phyloP scores from a whole-genome alignment of 805 yeast species.

The Ascoidea asiatica region DNA sequence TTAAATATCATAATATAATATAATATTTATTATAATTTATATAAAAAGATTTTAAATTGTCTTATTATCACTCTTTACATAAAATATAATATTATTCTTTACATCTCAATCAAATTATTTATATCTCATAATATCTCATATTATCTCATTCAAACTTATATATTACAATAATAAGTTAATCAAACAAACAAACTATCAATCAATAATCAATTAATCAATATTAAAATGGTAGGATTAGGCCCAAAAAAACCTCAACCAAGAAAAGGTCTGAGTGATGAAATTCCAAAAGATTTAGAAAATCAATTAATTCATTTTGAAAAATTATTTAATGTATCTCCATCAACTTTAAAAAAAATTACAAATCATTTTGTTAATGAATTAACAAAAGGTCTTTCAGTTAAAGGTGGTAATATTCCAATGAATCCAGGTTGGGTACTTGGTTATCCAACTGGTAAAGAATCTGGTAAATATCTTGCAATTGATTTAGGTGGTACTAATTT shows the following conservation, averaged over 20 bases:
- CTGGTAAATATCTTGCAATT: slow-evolving; percentile 82
- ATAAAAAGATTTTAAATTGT: too few relatives aligned
- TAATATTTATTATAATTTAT: too few relatives aligned
- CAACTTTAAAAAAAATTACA: slow-evolving; percentile 50
- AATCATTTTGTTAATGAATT: slow-evolving; percentile 70
- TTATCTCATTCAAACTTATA: too few relatives aligned
- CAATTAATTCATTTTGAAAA: slow-evolving; percentile 46
- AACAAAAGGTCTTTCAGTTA: slow-evolving; percentile 61
- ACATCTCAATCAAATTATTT: too few relatives aligned
- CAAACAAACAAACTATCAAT: too few relatives aligned
- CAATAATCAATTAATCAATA: too few relatives aligned
- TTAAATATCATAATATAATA: too few relatives aligned
- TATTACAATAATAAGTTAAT: too few relatives aligned
- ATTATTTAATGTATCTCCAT: slow-evolving; percentile 47
- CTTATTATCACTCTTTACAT: too few relatives aligned
- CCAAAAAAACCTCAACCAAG: slow-evolving; percentile 75
- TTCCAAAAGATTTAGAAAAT: slow-evolving; percentile 47
- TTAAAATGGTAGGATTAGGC: slow-evolving; percentile 67
- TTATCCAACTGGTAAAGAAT: slow-evolving; percentile 83
- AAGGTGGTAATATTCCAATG: slow-evolving; percentile 90
- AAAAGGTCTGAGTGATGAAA: slow-evolving; percentile 55
- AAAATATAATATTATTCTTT: too few relatives aligned
- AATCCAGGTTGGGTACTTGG: slow-evolving; percentile 95
- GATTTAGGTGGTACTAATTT: slow-evolving; percentile 97
- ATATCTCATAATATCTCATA: too few relatives aligned